Evolutionary conservation across 2,329 filamentous ascomycete species (phyloP), one percentile per base, ranked within the genome.

Genomic region (Xylariomycetidae sp.): DNA sequence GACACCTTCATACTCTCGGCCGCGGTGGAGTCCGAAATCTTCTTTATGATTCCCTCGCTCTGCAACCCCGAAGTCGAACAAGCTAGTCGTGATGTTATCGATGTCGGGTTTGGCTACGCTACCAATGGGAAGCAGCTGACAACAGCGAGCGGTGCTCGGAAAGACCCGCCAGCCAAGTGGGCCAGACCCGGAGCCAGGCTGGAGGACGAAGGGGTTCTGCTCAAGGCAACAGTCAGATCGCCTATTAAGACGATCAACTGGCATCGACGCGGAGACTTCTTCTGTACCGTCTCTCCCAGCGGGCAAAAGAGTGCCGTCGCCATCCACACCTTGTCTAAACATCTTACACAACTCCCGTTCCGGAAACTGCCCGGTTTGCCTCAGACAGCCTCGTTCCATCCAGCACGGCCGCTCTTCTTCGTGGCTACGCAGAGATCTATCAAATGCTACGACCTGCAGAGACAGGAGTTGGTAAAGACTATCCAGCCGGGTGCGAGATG

Each of bases 321-420:
- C 34, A 94, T 98, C 42, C 92, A 98, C 66, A 96, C 90, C 0
- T 70, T 98, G 41, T 92, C 86, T 37, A 95, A 94, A 61, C 92
- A 98, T 63, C 75, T 90, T 28, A 96, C 88, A 3, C 92, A 98
- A 61, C 82, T 92, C 45, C 94, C 92, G 16, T 97, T 98, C 78
- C 84, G 87, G 40, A 73, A 72, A 34, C 61, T 77, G 18, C 80
- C 88, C 30, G 87, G 83, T 30, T 72, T 85, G 36, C 74, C 89
- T 2, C 90, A 97, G 62, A 84, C 85, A 1, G 89, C 88, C 4
- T 87, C 89, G 48, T 98, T 98, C 74, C 94, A 98, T 61, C 92
- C 92, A 2, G 86, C 82, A 25, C 83, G 88, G 47, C 89, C 92
- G 0, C 79, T 95, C 31, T 89, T 98, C 67, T 97, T 97, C 56